Percentiles rank a stretch among this genome's conserved stretches.
Conservation (phyloP, 2,329 filamentous ascomycete species). For the Cytospora chrysosperma region DNA sequence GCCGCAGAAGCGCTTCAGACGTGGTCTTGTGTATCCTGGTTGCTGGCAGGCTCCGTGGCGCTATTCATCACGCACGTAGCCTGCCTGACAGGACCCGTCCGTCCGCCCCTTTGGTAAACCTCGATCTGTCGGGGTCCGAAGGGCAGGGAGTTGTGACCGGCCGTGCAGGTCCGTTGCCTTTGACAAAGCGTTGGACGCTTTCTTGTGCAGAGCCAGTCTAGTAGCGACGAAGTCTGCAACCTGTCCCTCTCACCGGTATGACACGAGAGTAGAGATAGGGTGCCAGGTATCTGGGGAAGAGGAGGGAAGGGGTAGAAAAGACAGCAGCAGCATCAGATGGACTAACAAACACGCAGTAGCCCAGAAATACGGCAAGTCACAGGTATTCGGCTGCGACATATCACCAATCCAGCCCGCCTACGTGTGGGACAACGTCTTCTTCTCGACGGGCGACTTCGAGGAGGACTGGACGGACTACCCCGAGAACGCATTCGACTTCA, state of each 20-base stretch:
- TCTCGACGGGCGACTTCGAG: conserved; percentile 53
- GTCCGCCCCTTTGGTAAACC: background rate
- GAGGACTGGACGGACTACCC: conserved; percentile 48
- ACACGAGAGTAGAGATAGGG: background rate
- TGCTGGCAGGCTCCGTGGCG: background rate
- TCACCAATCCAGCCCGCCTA: conserved; percentile 53
- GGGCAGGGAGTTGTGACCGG: background rate
- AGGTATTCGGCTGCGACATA: conserved; percentile 49
- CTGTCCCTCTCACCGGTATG: background rate
- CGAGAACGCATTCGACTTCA: conserved; percentile 46
- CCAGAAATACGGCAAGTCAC: conserved; percentile 44
- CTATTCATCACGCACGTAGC: background rate
- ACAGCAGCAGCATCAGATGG: background rate
- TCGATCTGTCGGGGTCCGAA: background rate
- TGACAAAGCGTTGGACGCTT: background rate
- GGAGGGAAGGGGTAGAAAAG: background rate
- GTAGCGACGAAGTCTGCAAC: background rate
- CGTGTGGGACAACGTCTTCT: conserved; percentile 51
- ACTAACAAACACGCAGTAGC: conserved; percentile 39
- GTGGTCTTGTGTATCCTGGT: background rate
- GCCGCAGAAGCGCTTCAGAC: background rate
- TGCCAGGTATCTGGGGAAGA: too few relatives aligned
- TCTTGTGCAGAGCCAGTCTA: background rate
- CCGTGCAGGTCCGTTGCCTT: background rate
- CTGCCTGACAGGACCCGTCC: background rate